phyloP scores from a whole-genome alignment of 2,329 filamentous ascomycete species.

The Mycocentrospora acerina region DNA sequence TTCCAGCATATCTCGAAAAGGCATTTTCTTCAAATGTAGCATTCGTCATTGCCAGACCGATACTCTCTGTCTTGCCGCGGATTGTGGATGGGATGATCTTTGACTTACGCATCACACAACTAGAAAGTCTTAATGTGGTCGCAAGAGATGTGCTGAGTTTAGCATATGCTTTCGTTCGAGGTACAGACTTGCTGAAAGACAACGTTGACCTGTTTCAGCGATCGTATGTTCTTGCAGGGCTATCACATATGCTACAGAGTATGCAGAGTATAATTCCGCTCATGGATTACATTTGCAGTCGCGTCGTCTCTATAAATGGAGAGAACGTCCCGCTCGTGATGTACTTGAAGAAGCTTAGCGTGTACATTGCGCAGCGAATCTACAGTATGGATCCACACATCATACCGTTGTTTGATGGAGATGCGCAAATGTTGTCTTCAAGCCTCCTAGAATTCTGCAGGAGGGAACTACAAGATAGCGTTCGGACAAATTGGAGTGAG shows the following conservation, averaged over 20 bases:
- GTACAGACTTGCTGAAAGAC: conserved; percentile 40
- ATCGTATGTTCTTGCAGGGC: conserved; percentile 41
- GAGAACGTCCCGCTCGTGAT: conserved; percentile 32
- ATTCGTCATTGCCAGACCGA: conserved; percentile 56
- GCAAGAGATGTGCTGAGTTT: conserved; percentile 41
- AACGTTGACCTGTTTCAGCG: conserved; percentile 41
- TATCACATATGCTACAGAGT: conserved; percentile 45
- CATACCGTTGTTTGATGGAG: conserved; percentile 17
- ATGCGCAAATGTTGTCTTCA: conserved; percentile 4
- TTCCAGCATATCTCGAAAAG: conserved; percentile 58
- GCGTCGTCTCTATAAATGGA: conserved; percentile 8
- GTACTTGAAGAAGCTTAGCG: conserved; percentile 44
- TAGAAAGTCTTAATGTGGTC: conserved; percentile 40
- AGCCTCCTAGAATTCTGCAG: conserved; percentile 31
- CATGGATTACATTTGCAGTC: conserved; percentile 51
- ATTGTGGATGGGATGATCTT: conserved; percentile 49
- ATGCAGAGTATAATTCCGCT: conserved; percentile 45
- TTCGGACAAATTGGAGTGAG: conserved; percentile 51
- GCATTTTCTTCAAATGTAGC: conserved; percentile 49
- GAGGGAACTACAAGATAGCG: conserved; percentile 47
- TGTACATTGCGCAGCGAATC: conserved; percentile 34
- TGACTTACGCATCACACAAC: conserved; percentile 47
- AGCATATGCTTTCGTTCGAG: conserved; percentile 41
- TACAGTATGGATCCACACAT: conserved; percentile 17
- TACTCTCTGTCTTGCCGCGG: conserved; percentile 51